A percentile compares a stretch with the other conserved stretches of the same genome.
These are phyloP conservation scores for Penicillium roqueforti DNA, from an alignment of 495 filamentous ascomycete species.

Conservation along the genomic window DNA sequence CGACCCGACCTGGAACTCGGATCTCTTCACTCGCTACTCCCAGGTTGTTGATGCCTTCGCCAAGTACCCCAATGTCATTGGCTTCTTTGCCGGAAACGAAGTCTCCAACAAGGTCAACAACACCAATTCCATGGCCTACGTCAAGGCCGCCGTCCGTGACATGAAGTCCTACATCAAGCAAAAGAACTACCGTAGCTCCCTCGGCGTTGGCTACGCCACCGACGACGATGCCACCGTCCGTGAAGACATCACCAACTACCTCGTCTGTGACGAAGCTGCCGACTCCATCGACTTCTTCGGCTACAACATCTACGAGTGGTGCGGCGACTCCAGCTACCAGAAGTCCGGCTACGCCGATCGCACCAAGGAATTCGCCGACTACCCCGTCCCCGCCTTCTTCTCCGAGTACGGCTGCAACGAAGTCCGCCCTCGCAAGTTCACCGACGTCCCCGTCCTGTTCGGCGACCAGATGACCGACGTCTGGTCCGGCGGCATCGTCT, in stretches of 20 bases:
- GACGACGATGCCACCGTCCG: slow-evolving; percentile 86
- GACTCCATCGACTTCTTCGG: slow-evolving; percentile 93
- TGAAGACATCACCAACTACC: slow-evolving; percentile 74
- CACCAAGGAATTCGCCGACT: slow-evolving; percentile 78
- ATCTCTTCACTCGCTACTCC: slow-evolving; percentile 77
- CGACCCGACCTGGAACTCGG: slow-evolving; percentile 70
- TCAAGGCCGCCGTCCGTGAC: slow-evolving; percentile 96
- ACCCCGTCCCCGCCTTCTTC: slow-evolving; percentile 92
- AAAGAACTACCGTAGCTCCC: slow-evolving; percentile 62
- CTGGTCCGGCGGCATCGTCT: slow-evolving; percentile 93
- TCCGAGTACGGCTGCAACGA: slow-evolving; percentile 97
- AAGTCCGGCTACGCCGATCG: slow-evolving; percentile 75
- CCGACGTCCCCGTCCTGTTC: slow-evolving; percentile 80
- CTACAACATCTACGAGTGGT: slow-evolving; percentile 99
- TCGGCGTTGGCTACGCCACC: slow-evolving; percentile 92
- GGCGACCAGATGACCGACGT: slow-evolving; percentile 75
- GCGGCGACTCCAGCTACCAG: slow-evolving; percentile 71
- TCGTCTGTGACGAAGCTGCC: slow-evolving; percentile 73
- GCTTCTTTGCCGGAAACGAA: slow-evolving; percentile 98
- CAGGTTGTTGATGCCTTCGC: slow-evolving; percentile 77
- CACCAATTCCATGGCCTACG: slow-evolving; percentile 82
- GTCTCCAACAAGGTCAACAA: slow-evolving; percentile 83
- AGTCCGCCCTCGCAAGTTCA: slow-evolving; percentile 71
- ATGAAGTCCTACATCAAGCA: slow-evolving; percentile 87
- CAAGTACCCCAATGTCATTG: slow-evolving; percentile 82